Base-by-base conservation (phyloP, 2,329 filamentous ascomycete species). In the Bipolaris sorokiniana region DNA sequence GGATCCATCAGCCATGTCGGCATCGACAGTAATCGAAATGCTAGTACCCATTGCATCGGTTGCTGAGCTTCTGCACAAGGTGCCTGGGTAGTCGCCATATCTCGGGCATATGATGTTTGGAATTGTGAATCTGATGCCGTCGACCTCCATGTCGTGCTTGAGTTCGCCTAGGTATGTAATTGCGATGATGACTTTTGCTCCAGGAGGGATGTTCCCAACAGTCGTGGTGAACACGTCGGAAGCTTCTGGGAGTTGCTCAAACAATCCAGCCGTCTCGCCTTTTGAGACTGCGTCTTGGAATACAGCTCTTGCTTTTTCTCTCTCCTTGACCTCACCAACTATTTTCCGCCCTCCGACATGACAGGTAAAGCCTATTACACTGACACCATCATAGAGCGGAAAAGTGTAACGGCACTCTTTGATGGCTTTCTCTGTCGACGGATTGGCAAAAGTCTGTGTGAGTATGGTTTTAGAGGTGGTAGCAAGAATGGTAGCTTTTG, bases 301-400 rank as follows among this genome's bases (percentile, higher is more conserved):
- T 0, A 82, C 83, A 7, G 81, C 73, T 51, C 82, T 84, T 1
- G 90, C 89, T 50, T 85, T 80, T 10, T 83, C 78, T 52, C 84
- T 86, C 65, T 90, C 86, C 69, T 90, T 87, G 40, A 92, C 88
- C 11, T 88, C 73, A 13, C 90, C 89, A 3, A 79, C 79, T 63
- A 90, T 84, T 15, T 84, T 79, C 11, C 85, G 84, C 31, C 81
- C 76, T 33, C 83, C 87, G 45, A 92, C 80, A 13, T 79, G 83
- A 74, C 88, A 91, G 4, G 80, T 83, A 62, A 92, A 92, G 3
- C 79, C 82, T 7, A 88, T 87, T 0, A 92, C 86, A 6, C 85
- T 88, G 15, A 90, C 86, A 9, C 89, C 89, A 67, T 91, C 88
- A 61, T 88, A 90, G 0, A 92, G 79, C 0, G 90, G 90, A 60